phyloP scores from a whole-genome alignment of 805 yeast genomes.

The Candida yuanshanica region DNA sequence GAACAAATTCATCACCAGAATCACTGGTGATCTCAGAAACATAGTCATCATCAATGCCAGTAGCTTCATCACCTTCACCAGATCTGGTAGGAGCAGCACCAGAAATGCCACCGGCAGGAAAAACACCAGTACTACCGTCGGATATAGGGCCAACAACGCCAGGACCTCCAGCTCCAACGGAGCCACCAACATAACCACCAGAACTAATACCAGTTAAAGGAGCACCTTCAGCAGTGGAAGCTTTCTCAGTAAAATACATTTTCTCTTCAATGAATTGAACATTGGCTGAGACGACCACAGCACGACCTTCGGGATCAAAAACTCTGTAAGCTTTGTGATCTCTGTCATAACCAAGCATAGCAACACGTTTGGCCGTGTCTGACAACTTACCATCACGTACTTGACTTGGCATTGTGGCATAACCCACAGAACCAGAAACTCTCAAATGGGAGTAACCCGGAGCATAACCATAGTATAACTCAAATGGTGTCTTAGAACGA shows the following conservation, averaged over 20 bases:
- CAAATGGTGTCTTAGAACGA: not conserved
- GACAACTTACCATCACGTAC: conserved; percentile 1
- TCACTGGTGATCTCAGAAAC: too few relatives aligned
- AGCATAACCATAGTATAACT: not conserved
- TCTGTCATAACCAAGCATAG: conserved; percentile 3
- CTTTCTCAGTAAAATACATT: too few relatives aligned
- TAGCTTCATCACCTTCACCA: too few relatives aligned
- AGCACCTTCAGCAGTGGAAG: too few relatives aligned
- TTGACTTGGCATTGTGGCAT: not conserved
- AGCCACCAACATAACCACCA: too few relatives aligned
- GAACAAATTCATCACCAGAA: too few relatives aligned
- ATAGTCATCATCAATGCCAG: not conserved
- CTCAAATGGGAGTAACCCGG: conserved; percentile 2
- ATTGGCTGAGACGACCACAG: not conserved
- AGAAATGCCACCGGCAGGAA: not conserved
- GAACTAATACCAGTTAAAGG: too few relatives aligned
- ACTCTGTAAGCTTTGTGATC: conserved; percentile 3
- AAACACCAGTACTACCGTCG: not conserved
- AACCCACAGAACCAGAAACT: conserved; percentile 2
- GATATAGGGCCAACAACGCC: not conserved
- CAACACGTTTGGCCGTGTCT: not conserved
- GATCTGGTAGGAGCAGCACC: not conserved
- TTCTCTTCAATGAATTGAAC: not conserved
- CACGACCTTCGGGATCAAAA: not conserved
- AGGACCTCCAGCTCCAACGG: too few relatives aligned